Base-by-base conservation (phyloP, 2,329 filamentous ascomycete species). In the Venturia oleaginea region DNA sequence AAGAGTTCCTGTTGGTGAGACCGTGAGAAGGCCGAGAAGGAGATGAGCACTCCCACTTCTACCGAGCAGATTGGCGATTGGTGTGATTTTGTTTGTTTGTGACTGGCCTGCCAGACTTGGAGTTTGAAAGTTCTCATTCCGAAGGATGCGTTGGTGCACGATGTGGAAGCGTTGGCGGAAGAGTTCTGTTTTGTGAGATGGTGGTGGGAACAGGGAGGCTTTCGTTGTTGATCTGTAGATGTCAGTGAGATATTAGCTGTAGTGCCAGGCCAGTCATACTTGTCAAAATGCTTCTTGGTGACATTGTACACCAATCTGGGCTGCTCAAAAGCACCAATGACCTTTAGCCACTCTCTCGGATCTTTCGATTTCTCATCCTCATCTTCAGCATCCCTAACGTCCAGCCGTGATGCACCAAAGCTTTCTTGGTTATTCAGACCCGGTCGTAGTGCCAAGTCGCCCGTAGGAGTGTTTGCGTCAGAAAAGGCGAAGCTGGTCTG, bases 151-250 rank as follows among this genome's bases (percentile, higher is more conserved):
- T 74, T 97, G 93, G 73, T 97, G 90, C 61, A 97, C 88, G 64
- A 97, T 84, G 70, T 96, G 89, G 74, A 95, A 97, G 67, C 92
- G 85, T 73, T 97, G 92, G 68, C 92, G 86, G 76, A 97, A 97
- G 55, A 94, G 80, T 3, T 86, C 81, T 1, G 91, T 96, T 75
- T 96, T 96, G 71, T 92, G 89, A 6, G 86, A 84, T 19, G 91
- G 86, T 10, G 84, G 80, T 0, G 95, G 91, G 67, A 99, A 78
- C 10, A 77, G 70, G 0, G 76, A 75, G 0, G 76, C 75, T 55
- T 77, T 78, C 4, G 70, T 69, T 15, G 74, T 74, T n/a, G 75
- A 75, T 63, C 74, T 51, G 7, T 34, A 37, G 6, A 40, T 19
- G 43, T 8, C 19, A 11, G 3, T 27, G 17, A 24, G 6, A 22